phyloP scores from a whole-genome alignment of 495 filamentous ascomycete genomes.

The Hypomontagnella submonticulosa region DNA sequence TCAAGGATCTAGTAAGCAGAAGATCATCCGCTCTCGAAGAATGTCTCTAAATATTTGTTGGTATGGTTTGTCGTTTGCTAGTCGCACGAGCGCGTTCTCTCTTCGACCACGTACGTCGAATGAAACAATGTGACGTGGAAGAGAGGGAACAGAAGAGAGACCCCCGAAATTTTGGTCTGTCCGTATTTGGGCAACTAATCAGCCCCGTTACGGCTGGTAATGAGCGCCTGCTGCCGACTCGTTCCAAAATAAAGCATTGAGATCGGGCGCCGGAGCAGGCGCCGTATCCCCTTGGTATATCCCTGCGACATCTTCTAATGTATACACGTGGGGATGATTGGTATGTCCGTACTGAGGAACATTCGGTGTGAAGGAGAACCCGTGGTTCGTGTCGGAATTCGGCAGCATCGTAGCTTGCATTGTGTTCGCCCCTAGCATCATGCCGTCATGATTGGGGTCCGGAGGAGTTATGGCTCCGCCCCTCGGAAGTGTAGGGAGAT shows the following conservation, averaged over 20 bases:
- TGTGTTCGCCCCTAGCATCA: conserved; percentile 26
- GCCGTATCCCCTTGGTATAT: conserved; percentile 22
- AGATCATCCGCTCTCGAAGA: too few relatives aligned
- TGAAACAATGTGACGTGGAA: background rate
- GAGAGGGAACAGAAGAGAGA: background rate
- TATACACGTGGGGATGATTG: conserved; percentile 16
- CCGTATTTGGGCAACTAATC: background rate
- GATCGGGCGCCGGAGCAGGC: background rate
- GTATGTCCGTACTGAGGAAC: conserved; percentile 13
- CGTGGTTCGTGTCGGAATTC: conserved; percentile 9
- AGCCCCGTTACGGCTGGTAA: conserved; percentile 13
- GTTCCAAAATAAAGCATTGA: conserved; percentile 19
- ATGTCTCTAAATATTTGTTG: too few relatives aligned
- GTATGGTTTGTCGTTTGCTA: too few relatives aligned
- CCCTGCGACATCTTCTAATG: conserved; percentile 14
- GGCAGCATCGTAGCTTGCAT: conserved; percentile 16
- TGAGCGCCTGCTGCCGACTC: conserved; percentile 1
- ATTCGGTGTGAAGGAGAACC: conserved; percentile 3
- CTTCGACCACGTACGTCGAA: too few relatives aligned
- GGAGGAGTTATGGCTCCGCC: conserved; percentile 10
- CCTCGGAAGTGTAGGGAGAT: conserved; percentile 1
- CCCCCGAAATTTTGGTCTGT: background rate
- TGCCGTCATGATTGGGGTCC: background rate
- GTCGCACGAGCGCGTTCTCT: too few relatives aligned
- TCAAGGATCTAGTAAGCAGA: too few relatives aligned